These are phyloP conservation scores for Mycotypha africana DNA, from an alignment of 371 early-diverging fungal genomes.

Conservation along the genomic window DNA sequence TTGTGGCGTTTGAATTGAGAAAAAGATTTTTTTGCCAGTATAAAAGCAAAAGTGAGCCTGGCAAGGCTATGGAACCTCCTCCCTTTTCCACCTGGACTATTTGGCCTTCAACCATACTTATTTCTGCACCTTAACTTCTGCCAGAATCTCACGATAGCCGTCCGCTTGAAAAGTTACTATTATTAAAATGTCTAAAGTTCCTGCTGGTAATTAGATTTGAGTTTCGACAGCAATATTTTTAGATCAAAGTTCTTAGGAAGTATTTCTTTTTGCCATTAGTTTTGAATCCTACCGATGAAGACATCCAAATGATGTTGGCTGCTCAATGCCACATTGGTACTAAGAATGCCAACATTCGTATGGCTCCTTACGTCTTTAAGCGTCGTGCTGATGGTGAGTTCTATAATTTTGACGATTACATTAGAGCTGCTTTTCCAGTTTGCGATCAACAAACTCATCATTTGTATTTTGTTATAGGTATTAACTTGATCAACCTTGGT, in stretches of 20 bases:
- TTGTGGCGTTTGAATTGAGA: background rate
- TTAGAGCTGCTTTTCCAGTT: background rate
- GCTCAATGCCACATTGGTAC: conserved; percentile 88
- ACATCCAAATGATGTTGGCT: conserved; percentile 86
- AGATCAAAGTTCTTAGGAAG: too few species aligned
- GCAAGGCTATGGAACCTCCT: conserved; percentile 3
- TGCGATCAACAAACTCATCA: background rate
- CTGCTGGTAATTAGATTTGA: conserved; percentile 13
- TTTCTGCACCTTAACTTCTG: conserved; percentile 28
- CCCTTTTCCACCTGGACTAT: conserved; percentile 17
- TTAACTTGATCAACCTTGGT: conserved; percentile 96
- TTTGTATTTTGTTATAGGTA: background rate
- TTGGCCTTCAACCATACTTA: conserved; percentile 14
- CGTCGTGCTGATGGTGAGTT: conserved; percentile 81
- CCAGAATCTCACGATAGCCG: conserved; percentile 25
- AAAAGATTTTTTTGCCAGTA: background rate
- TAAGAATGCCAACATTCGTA: conserved; percentile 87
- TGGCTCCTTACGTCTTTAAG: conserved; percentile 91
- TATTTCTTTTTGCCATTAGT: too few species aligned
- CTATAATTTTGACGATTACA: background rate
- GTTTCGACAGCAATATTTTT: too few species aligned
- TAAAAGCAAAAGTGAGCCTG: background rate
- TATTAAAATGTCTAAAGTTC: conserved; percentile 20
- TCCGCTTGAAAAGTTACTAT: conserved; percentile 10
- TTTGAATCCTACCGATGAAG: conserved; percentile 78